These are phyloP conservation scores for Paramyrothecium sp. DNA, from an alignment of 2,329 filamentous ascomycete species.

Conservation along the genomic window DNA sequence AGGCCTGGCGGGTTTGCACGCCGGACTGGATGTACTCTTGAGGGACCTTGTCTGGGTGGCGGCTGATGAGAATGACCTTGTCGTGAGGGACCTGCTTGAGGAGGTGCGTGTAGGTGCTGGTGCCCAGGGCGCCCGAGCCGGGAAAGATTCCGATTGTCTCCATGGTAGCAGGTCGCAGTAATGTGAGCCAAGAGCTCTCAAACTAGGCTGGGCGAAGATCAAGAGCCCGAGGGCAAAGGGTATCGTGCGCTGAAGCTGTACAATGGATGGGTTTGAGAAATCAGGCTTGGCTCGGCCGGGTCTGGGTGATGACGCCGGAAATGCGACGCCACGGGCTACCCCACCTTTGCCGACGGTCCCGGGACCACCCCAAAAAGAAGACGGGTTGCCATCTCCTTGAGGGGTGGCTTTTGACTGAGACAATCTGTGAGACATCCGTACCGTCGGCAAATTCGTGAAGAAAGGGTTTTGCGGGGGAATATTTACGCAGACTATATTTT, in stretches of 20 bases:
- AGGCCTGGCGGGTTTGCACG: conserved; percentile 48
- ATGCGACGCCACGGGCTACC: neutral
- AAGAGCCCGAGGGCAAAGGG: neutral
- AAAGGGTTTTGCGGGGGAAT: too few species aligned
- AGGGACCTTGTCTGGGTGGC: conserved; percentile 39
- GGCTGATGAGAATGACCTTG: conserved; percentile 45
- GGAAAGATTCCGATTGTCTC: conserved; percentile 45
- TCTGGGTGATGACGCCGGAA: neutral
- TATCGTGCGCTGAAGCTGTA: neutral
- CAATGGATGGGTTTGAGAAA: neutral
- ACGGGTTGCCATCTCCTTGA: neutral
- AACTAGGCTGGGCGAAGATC: neutral
- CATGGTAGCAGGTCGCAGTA: conserved; percentile 10
- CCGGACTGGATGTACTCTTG: conserved; percentile 36
- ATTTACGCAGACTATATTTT: too few species aligned
- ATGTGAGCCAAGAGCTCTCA: neutral
- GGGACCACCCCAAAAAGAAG: neutral
- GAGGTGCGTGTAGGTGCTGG: conserved; percentile 48
- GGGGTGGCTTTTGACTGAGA: too few species aligned
- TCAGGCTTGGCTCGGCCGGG: neutral
- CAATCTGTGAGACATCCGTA: too few species aligned
- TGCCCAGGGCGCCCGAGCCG: conserved; percentile 50
- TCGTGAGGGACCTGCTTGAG: conserved; percentile 38
- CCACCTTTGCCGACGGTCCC: neutral
- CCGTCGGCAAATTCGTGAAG: too few species aligned